Percentiles rank a stretch among this genome's conserved stretches.
Evolutionary conservation across 768 basidiomycete genomes (phyloP).

Genomic region (Termitomyces sp.): DNA sequence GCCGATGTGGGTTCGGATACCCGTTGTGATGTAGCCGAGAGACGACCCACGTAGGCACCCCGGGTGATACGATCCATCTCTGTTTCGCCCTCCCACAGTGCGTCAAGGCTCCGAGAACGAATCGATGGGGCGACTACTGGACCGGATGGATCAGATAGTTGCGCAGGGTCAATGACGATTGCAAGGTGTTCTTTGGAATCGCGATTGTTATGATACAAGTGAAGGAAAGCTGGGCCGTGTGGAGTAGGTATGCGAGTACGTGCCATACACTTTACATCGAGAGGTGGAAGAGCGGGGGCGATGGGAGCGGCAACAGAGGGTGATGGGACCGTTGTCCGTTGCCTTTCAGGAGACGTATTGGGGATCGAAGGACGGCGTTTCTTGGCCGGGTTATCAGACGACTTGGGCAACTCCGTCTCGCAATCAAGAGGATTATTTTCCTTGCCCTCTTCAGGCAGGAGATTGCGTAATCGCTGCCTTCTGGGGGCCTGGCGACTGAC

Average conservation of each 20-base stretch:
- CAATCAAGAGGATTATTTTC: conserved; percentile 43
- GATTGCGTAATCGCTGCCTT: conserved; percentile 44
- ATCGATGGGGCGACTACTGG: conserved; percentile 54
- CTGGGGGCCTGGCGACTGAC: conserved; percentile 77
- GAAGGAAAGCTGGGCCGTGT: conserved; percentile 89
- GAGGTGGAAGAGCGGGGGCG: conserved; percentile 24
- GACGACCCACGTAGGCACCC: conserved; percentile 88
- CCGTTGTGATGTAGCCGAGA: conserved; percentile 52
- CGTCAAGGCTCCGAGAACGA: conserved; percentile 78
- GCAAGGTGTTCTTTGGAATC: conserved; percentile 96
- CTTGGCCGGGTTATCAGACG: conserved; percentile 20
- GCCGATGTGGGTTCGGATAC: conserved; percentile 37
- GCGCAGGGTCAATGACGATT: conserved; percentile 89
- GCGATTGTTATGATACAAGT: conserved; percentile 90
- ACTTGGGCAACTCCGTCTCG: conserved; percentile 34
- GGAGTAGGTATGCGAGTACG: conserved; percentile 97
- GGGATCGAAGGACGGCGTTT: conserved; percentile 37
- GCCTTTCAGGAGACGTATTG: conserved; percentile 17
- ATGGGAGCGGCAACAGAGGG: conserved; percentile 12
- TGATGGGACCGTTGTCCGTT: conserved; percentile 21
- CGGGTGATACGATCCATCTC: conserved; percentile 90
- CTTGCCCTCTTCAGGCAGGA: conserved; percentile 37
- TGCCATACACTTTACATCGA: conserved; percentile 92
- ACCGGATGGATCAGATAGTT: conserved; percentile 51
- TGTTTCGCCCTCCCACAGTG: conserved; percentile 86